These are phyloP conservation scores for Globisporangium spinosum DNA, from an alignment of 352 stramenopile species.

Conservation along the genomic window DNA sequence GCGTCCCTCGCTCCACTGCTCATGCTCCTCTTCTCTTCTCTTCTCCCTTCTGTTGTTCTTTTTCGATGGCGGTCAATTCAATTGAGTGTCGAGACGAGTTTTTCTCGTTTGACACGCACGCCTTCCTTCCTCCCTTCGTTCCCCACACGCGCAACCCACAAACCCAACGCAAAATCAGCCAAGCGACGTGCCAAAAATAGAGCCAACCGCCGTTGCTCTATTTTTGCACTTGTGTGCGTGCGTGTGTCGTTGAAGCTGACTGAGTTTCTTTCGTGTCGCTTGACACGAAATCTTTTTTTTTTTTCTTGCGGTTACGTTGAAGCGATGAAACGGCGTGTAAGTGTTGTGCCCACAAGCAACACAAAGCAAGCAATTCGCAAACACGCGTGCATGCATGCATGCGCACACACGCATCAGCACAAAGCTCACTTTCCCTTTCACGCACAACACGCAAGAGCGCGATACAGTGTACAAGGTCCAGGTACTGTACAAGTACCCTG, in stretches of 20 bases:
- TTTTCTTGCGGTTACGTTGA: too few species aligned
- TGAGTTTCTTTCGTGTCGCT: conserved; percentile 1
- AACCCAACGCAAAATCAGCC: neutral
- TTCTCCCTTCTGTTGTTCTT: neutral
- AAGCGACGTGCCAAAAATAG: too few species aligned
- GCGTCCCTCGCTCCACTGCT: too few species aligned
- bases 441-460: neutral
- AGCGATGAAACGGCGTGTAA: neutral
- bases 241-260: neutral
- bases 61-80: neutral
- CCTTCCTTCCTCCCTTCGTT: too few species aligned
- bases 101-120: neutral
- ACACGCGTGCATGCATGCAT: neutral
- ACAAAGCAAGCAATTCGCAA: neutral
- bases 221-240: neutral
- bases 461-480: neutral
- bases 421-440: neutral
- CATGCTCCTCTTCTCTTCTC: too few species aligned
- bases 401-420: neutral
- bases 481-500: too few species aligned
- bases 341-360: too few species aligned
- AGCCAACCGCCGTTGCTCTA: neutral
- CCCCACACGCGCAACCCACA: neutral
- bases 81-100: neutral
- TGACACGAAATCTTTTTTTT: neutral